Base-by-base conservation (phyloP, 2,329 filamentous ascomycete species). In the Corynespora cassiicola region DNA sequence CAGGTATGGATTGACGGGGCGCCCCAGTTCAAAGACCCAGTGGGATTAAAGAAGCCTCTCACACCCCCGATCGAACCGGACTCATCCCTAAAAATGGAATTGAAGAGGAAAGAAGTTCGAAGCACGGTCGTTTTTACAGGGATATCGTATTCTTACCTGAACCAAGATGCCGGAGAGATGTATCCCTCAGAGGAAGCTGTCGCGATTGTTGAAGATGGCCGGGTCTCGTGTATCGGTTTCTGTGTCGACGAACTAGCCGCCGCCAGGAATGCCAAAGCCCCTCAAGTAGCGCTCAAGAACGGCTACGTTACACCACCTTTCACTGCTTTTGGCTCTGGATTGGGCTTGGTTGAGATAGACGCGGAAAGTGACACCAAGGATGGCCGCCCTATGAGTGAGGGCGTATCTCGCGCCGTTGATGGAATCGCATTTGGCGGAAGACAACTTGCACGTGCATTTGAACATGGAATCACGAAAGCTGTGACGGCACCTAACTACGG, bases 311-410 rank as follows among this genome's bases (percentile, higher is more conserved):
- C 79, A 5, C 72, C 77, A 5, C 73, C 81, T 0, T 77, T 86
- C 45, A 84, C 80, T 3, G 80, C 79, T 2, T 80, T 86, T 19
- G 82, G 78, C 1, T 79, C 81, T 4, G 70, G 70, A 1, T 66
- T 88, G 0, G 85, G 85, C 1, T 73, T 88, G 6, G 79, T 79
- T 45, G 83, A 81, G 36, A 86, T 88, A 36, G 76, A 80, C 40
- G 73, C 74, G 4, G 85, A 87, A 33, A 45, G 51, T 1, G 61
- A 58, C 15, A 79, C 79, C 0, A 65, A 71, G 46, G 57, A 68
- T 6, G 67, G 69, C 9, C 28, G 36, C 29, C 79, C 76, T 0
- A 78, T 80, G 46, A 80, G 81, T 0, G 60, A 71, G 0, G 57
- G 52, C 5, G 85, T 86, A 52, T 81, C 78, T 29, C 75, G 82